Evolutionary conservation across 2,329 filamentous ascomycete species (phyloP), one percentile per base, ranked within the genome.

Genomic region (Botrytis cinerea): DNA sequence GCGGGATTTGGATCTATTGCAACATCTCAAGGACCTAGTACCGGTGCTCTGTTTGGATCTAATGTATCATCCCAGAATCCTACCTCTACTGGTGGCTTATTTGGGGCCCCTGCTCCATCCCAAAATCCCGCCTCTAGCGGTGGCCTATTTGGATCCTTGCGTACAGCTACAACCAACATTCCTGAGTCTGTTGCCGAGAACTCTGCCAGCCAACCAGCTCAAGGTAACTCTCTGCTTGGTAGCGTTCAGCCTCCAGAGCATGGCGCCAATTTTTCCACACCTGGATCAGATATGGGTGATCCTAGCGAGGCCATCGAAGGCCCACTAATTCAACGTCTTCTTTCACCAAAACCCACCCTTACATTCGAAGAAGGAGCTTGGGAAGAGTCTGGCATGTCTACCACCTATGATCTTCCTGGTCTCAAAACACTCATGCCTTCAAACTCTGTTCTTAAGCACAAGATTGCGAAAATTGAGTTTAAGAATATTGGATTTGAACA

Each of bases 321-420:
- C 12, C 48, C 66, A 51, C 70, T 72, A 9, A 46, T 67, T 32
- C 45, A 54, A 28, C 70, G 46, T 20, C 46, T 64, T 38, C 59
- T 32, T 74, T 78, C 62, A 59, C 70, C 76, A 54, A 73, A 73
- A 43, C 45, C 63, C 28, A 75, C 78, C 5, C 80, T 86, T 10
- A 82, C 80, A 22, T 87, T 87, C 77, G 82, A 87, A 75, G 86
- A 90, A 73, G 87, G 87, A 0, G 80, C 84, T 8, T 85, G 89
- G 75, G 88, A 89, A 74, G 88, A 91, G 76, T 86, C 85, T 0
- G 89, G 89, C 8, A 82, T 91, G 71, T 90, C 88, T 4, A 80
- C 78, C 9, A 89, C 86, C 2, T 91, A 91, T 79, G 88, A 90
- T 73, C 83, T 91, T 0, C 87, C 88, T 0, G 87, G 86, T 0